phyloP scores from a whole-genome alignment of 129 eudicot species.

The Kitagawia praeruptora region DNA sequence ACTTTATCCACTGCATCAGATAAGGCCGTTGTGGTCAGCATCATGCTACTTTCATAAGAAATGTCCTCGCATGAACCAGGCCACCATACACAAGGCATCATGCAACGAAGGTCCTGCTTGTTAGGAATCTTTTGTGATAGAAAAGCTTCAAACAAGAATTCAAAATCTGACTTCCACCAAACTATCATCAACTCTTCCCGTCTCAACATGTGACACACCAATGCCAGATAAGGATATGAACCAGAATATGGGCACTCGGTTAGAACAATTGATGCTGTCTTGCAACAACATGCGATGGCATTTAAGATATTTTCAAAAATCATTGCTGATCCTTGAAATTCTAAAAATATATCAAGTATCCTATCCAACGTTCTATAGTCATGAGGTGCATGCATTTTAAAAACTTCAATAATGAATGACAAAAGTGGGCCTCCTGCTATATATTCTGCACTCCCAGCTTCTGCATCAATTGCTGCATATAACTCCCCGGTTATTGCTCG shows the following conservation, averaged over 20 bases:
- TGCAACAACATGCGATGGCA: slow-evolving; percentile 77
- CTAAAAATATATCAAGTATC: slow-evolving; percentile 67
- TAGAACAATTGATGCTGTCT: slow-evolving; percentile 53
- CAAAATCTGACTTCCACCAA: slow-evolving; percentile 95
- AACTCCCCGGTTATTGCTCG: slow-evolving; percentile 72
- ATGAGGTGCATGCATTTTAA: slow-evolving; percentile 73
- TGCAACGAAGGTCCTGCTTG: slow-evolving; percentile 71
- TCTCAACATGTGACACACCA: slow-evolving; percentile 74
- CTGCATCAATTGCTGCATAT: slow-evolving; percentile 40
- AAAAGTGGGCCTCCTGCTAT: slow-evolving; percentile 72
- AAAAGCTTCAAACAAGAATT: slow-evolving; percentile 78
- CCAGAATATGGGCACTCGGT: slow-evolving; percentile 98
- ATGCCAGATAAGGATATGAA: slow-evolving; percentile 74
- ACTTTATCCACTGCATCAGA: slow-evolving; percentile 77
- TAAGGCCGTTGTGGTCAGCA: slow-evolving; percentile 72
- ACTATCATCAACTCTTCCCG: slow-evolving; percentile 78
- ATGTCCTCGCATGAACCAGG: slow-evolving; percentile 88
- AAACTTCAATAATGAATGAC: slow-evolving; percentile 67
- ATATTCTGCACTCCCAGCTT: slow-evolving; percentile 57
- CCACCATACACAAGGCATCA: slow-evolving; percentile 99
- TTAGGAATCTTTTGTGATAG: slow-evolving; percentile 77
- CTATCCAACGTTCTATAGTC: slow-evolving; percentile 72
- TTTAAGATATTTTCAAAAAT: slow-evolving; percentile 51
- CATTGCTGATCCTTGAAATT: slow-evolving; percentile 47
- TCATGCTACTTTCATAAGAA: slow-evolving; percentile 86